Conservation (phyloP, 306 rosid species). For the cucumber (Cucumis sativus) region DNA sequence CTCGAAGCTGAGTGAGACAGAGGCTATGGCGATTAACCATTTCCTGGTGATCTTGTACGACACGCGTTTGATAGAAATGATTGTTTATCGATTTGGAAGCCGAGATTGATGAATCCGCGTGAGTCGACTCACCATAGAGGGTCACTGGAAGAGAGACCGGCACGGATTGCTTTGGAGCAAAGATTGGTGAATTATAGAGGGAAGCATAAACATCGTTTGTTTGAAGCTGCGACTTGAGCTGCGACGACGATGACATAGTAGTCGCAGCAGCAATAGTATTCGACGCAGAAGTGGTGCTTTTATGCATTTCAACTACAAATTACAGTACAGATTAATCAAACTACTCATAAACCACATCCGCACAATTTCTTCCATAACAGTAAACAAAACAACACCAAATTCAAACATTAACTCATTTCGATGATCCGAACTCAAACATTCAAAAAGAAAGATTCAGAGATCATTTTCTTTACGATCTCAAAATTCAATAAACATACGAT, state of each 20-base stretch:
- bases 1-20: constrained; percentile 60
- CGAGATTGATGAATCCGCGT: neutral
- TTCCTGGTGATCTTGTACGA: constrained; percentile 70
- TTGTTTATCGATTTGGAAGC: constrained; percentile 7
- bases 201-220: constrained; percentile 20
- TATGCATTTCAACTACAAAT: constrained; percentile 33
- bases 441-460: neutral
- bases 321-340: neutral
- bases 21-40: constrained; percentile 77
- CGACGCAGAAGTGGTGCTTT: constrained; percentile 28
- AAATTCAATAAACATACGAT: neutral
- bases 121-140: constrained; percentile 11
- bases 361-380: neutral
- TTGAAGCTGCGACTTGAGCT: constrained; percentile 20
- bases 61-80: constrained; percentile 23
- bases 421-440: neutral
- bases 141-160: constrained; percentile 10
- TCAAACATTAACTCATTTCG: neutral
- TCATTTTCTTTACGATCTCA: neutral
- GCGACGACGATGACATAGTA: constrained; percentile 13
- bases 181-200: constrained; percentile 30
- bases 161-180: constrained; percentile 24
- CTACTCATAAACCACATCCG: neutral
- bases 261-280: constrained; percentile 20
- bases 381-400: neutral